Evolutionary conservation across 2,329 filamentous ascomycete genomes (phyloP).

Genomic region (Cladosporium colombiae): DNA sequence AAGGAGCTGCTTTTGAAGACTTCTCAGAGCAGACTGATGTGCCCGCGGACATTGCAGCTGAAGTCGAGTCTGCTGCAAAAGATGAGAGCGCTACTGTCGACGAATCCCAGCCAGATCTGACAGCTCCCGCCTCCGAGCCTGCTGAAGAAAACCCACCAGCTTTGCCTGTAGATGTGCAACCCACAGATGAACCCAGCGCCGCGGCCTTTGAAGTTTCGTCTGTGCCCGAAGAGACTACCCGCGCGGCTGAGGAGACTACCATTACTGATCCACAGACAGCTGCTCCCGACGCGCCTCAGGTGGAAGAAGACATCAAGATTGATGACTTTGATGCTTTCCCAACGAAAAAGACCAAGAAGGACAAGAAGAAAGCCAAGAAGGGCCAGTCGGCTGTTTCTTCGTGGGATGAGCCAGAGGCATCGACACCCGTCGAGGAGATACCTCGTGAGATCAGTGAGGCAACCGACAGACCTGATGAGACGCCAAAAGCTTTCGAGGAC

Average conservation of each 20-base stretch:
- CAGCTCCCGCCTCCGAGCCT: background rate
- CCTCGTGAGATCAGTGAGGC: background rate
- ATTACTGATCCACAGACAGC: background rate
- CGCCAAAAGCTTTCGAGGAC: background rate
- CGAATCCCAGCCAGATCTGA: background rate
- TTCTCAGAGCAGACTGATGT: background rate
- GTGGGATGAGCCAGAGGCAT: background rate
- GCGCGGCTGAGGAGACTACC: background rate
- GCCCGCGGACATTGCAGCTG: background rate
- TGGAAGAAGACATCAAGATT: background rate
- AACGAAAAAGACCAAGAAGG: constrained; percentile 34
- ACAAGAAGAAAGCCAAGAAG: constrained; percentile 22
- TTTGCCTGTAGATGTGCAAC: background rate
- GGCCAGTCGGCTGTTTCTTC: background rate
- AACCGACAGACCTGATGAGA: background rate
- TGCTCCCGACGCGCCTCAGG: background rate
- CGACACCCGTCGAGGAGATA: background rate
- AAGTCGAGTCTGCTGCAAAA: background rate
- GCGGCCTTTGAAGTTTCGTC: background rate
- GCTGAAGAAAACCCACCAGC: background rate
- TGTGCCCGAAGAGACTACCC: background rate
- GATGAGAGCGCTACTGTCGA: background rate
- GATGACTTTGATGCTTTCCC: constrained; percentile 22
- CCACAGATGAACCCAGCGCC: background rate
- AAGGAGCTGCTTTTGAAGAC: background rate